Percentiles rank a stretch among this genome's conserved stretches.
phyloP scores from a whole-genome alignment of 192 early-diverging fungal genomes.

The Obelidium mucronatum region DNA sequence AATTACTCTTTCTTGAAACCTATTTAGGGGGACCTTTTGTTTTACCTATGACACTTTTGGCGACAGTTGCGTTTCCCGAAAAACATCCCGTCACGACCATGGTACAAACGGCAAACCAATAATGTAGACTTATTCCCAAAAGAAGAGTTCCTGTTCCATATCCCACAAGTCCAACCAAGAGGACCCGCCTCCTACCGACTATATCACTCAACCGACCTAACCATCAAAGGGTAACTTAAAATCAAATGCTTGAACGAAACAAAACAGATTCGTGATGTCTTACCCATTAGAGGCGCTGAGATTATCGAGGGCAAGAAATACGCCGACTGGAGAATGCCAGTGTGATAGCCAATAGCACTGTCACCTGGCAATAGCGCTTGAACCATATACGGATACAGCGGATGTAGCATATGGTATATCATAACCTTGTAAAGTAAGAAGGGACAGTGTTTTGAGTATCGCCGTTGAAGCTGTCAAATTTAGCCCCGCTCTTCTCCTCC shows the following conservation, averaged over 20 bases:
- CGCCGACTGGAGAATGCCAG: conserved; percentile 38
- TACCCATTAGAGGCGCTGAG: conserved; percentile 41
- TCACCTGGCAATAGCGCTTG: conserved; percentile 1
- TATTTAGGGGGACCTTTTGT: too few relatives aligned
- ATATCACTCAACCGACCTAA: conserved; percentile 27
- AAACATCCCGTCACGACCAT: conserved; percentile 44
- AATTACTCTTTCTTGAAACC: neutral
- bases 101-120: conserved; percentile 25
- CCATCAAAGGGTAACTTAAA: neutral
- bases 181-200: conserved; percentile 35
- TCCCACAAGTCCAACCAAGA: conserved; percentile 39
- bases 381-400: conserved; percentile 52
- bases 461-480: too few relatives aligned
- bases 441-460: neutral
- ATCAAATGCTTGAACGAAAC: neutral
- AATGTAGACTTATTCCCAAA: conserved; percentile 39
- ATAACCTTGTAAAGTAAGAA: conserved; percentile 12
- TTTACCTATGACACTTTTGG: conserved; percentile 48
- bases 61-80: conserved; percentile 40
- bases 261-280: neutral
- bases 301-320: conserved; percentile 48
- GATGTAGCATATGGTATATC: conserved; percentile 47
- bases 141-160: conserved; percentile 40
- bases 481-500: too few relatives aligned
- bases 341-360: conserved; percentile 30